Evolutionary conservation across 371 early-diverging fungal species (phyloP), one percentile per base, ranked within the genome.

Genomic region (Mortierella sp.): DNA sequence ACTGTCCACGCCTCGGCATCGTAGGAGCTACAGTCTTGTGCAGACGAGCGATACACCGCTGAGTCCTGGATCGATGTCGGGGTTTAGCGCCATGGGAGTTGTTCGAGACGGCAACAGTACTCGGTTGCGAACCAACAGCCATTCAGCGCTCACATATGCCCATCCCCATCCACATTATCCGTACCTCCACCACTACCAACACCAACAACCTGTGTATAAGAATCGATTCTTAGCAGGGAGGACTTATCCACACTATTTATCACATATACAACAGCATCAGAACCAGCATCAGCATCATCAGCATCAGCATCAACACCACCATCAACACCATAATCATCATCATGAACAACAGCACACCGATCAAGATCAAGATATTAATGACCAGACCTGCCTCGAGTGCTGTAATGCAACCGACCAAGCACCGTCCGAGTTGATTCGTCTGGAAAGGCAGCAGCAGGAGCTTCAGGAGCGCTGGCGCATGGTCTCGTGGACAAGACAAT

Each of bases 401-500:
- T 23, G 28, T 13, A 10, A 59, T 19, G 8, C 24, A 16, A 10
- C 13, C 21, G 43, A 46, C 21, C 38, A 38, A 54, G 23, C 26
- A 41, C 47, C 54, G 13, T 51, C 68, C 8, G 61, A 68, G 42
- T 39, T 74, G 19, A 60, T 45, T 16, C 24, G 42, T 4, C 27
- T 74, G 31, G 61, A 64, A 23, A 45, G 19, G 13, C 61, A 68
- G 14, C 68, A 65, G 45, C 65, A 69, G 18, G 61, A 61, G 7
- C 21, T 74, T 3, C 65, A 68, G 10, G 65, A 74, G 45, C 64
- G 58, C 13, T 74, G 76, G 76, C 56, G 76, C 21, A 46, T 68
- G 47, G 65, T 61, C 14, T 74, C 76, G 0, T 74, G 76, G 76
- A 74, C 76, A 2, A 51, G 76, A 1, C 76, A 68, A 38, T 19